Evolutionary conservation across 75 land plant genomes (phyloP), one percentile per base, ranked within the genome.

Genomic region (Azolla pinnata): DNA sequence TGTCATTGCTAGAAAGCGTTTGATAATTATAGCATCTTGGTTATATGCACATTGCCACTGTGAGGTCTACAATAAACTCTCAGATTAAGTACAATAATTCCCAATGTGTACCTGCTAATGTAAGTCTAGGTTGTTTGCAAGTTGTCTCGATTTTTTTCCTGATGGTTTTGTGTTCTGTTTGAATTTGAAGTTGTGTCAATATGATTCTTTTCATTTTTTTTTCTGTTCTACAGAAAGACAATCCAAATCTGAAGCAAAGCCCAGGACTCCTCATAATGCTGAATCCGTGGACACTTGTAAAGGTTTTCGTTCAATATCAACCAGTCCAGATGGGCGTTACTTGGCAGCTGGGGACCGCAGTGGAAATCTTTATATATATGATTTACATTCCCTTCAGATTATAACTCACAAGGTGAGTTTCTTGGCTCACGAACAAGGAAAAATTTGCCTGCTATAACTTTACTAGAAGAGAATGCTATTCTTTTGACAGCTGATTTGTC

Each of bases 271-370:
- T 31, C 33, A 33, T 33, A 31, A 61, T 8, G 80, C 65, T 35
- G 56, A 64, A 17, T 49, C 31, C 32, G 47, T 68, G 28, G 67
- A 67, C 47, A 9, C 60, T 26, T 30, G 55, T 16, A 68, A 60
- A 67, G 86, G 86, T 2, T 79, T 82, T 60, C 82, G 86, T 17
- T 75, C 86, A 33, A 56, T 85, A 57, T 81, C 83, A 59, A 73
- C 63, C 40, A 82, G 86, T 64, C 58, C 69, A 49, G 86, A 85
- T 73, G 86, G 86, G 31, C 63, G 57, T 51, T 74, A 70, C 54
- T 66, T 85, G 38, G 86, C 86, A 56, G 81, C 83, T 44, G 88
- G 88, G 42, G 83, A 85, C 53, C 66, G 72, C 31, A 57, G 69
- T 51, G 88, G 88, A 45, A 85, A 79, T 65, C 68, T 85, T 38